phyloP scores from a whole-genome alignment of 2,329 filamentous ascomycete species.

The Ophiostoma novo-ulmi region DNA sequence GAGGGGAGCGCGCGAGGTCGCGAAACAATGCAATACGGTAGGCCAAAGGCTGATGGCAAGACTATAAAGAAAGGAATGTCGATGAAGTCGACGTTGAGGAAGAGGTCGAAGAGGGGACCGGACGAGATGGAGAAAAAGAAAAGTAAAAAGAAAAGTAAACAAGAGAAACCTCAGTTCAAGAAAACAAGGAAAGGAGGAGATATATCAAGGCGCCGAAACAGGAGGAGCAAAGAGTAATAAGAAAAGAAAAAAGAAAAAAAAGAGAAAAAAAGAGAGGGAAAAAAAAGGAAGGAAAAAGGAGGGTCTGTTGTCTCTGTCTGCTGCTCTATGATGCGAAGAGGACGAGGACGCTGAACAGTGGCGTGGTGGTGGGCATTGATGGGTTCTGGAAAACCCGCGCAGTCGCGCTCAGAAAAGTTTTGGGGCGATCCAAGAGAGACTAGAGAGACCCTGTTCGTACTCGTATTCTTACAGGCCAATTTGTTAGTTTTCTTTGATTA shows the following conservation, averaged over 20 bases:
- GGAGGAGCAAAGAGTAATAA: conserved; percentile 8
- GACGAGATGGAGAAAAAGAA: background rate
- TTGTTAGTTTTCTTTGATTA: conserved; percentile 16
- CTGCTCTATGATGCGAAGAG: background rate
- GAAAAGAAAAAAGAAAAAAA: conserved; percentile 1
- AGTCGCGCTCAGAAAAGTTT: conserved; percentile 14
- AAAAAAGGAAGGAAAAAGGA: background rate
- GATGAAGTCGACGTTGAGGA: background rate
- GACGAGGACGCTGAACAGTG: conserved; percentile 7
- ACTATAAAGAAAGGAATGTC: background rate
- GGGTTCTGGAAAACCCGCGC: conserved; percentile 18
- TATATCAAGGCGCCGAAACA: background rate
- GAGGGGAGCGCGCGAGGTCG: background rate
- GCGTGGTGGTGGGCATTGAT: conserved; percentile 13
- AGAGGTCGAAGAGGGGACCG: background rate
- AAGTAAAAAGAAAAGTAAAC: background rate
- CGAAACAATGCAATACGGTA: background rate
- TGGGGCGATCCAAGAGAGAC: conserved; percentile 12
- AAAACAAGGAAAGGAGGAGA: background rate
- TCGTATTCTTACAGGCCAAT: conserved; percentile 18
- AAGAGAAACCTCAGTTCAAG: background rate
- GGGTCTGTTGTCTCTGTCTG: background rate
- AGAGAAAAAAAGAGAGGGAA: background rate
- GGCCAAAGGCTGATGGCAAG: background rate
- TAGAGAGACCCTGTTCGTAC: conserved; percentile 18